Evolutionary conservation across 371 early-diverging fungal genomes (phyloP).

Genomic region (Apophysomyces sp.): DNA sequence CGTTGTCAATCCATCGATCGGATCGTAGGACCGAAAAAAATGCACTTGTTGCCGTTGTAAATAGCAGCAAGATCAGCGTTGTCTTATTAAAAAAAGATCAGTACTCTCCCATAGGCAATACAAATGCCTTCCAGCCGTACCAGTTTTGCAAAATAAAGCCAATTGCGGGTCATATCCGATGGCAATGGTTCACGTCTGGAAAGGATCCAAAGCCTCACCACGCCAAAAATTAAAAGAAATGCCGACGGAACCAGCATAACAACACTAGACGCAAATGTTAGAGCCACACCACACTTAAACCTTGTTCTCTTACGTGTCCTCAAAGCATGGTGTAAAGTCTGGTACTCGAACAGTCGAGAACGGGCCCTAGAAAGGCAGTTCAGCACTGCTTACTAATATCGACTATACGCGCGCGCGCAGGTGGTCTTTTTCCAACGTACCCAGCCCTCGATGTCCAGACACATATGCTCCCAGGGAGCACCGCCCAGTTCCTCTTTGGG

Average conservation of each 20-base stretch:
- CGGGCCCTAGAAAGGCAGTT: slow-evolving; percentile 57
- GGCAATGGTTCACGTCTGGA: slow-evolving; percentile 35
- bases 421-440: slow-evolving; percentile 15
- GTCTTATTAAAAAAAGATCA: slow-evolving; percentile 17
- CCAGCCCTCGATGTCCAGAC: slow-evolving; percentile 45
- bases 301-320: slow-evolving; percentile 51
- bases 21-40: slow-evolving; percentile 6
- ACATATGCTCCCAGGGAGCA: slow-evolving; percentile 15
- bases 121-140: too few relatives aligned
- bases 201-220: slow-evolving; percentile 46
- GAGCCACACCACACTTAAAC: neutral
- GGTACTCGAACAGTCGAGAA: slow-evolving; percentile 53
- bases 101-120: too few relatives aligned
- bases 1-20: slow-evolving; percentile 39
- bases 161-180: slow-evolving; percentile 38
- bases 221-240: slow-evolving; percentile 50
- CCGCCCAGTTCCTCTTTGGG: neutral
- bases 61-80: slow-evolving; percentile 22
- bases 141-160: slow-evolving; percentile 57
- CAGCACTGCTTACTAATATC: neutral
- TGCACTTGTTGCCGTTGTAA: slow-evolving; percentile 18
- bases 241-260: slow-evolving; percentile 44
- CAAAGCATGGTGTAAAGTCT: slow-evolving; percentile 79
- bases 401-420: neutral
- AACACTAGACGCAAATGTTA: slow-evolving; percentile 12